These are phyloP conservation scores for Mrakia frigida DNA, from an alignment of 768 basidiomycete genomes.

Conservation along the genomic window DNA sequence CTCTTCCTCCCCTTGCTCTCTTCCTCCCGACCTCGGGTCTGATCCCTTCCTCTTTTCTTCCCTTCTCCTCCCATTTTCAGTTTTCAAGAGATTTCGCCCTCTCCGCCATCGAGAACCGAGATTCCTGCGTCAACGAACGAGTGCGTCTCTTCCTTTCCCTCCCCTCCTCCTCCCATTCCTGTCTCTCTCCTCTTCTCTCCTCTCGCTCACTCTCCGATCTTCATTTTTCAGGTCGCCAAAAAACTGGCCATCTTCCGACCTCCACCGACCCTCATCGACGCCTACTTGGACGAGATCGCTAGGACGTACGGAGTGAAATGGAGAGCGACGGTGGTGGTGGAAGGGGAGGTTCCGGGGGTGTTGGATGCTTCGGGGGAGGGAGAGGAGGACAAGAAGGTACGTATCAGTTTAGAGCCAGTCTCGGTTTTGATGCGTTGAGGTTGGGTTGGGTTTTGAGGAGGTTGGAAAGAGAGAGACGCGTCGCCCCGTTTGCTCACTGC, in stretches of 20 bases:
- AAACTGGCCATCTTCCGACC: constrained; percentile 71
- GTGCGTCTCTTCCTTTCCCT: neutral
- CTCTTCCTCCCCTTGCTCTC: neutral
- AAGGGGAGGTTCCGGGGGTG: constrained; percentile 14
- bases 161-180: neutral
- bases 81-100: constrained; percentile 85
- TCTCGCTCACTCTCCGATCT: neutral
- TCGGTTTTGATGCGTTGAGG: too few relatives aligned
- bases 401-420: constrained; percentile 40
- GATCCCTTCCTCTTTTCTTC: neutral
- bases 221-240: constrained; percentile 51
- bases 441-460: too few relatives aligned
- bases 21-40: too few relatives aligned
- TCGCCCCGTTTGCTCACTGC: neutral
- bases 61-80: constrained; percentile 32
- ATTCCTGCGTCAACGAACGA: constrained; percentile 73
- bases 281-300: constrained; percentile 82
- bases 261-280: constrained; percentile 68
- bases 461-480: constrained; percentile 9
- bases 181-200: neutral
- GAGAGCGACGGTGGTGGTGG: constrained; percentile 47
- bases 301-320: constrained; percentile 76
- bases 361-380: constrained; percentile 38
- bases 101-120: constrained; percentile 78
- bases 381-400: constrained; percentile 12